Evolutionary conservation across 805 yeast species (phyloP), one percentile per base, ranked within the genome.

Genomic region (Barnettozyma pratensis): DNA sequence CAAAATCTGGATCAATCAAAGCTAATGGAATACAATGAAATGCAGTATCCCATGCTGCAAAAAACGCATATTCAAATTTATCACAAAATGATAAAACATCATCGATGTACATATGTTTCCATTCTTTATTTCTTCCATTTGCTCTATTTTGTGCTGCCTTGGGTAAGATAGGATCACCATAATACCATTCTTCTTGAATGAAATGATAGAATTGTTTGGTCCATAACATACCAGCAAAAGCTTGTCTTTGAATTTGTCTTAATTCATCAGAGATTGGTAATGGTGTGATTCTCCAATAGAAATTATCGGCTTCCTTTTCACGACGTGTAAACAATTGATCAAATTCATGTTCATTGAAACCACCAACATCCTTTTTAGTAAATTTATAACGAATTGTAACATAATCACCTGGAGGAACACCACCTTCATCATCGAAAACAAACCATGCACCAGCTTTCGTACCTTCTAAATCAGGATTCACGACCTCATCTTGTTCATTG

Each of bases 41-140:
- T 0, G 96, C 96, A 5, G 96, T 84, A 67, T 90, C 97, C 97
- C 97, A 90, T 4, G 96, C 92, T 12, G 97, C 96, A 65, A 90
- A 90, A 65, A 90, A 90, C 10, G 96, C 96, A 66, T 90, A 90
- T 67, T 90, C 97, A 88, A 96, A 90, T 64, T 89, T 91, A 64
- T 90, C 97, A 2, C 97, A 97, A 73, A 90, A 76, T 1, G 96
- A 87, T 57, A 90, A 73, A 42, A 90, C 77, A 65, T 90, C 96
- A 62, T 88, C 92, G 60, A 87, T 85, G 68, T 88, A 88, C 65
- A 90, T 71, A 65, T 90, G 95, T 59, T 79, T 80, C 97, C 97
- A 90, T 48, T 87, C 90, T 59, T 79, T 76, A 68, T 90, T 90
- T 66, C 97, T 76, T n/a, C 92, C 87, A 61, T 84, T 80, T 30